Conservation (phyloP, 192 early-diverging fungal species). For the Nowakowskiella sp. region DNA sequence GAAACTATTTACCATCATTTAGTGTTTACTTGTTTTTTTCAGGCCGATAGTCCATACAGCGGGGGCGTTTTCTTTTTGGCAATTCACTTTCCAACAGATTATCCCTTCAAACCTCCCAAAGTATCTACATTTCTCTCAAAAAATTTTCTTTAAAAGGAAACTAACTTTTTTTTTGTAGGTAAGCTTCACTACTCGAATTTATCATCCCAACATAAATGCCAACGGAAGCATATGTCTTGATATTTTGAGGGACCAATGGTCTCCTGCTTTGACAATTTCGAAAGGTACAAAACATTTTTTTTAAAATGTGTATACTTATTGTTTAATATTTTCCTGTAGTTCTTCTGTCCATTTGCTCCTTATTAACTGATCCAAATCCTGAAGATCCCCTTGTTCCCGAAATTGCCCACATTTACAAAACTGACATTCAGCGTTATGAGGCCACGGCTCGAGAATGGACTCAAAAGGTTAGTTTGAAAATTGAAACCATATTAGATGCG, state of each 20-base stretch:
- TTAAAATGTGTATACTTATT: neutral
- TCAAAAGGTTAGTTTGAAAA: conserved; percentile 50
- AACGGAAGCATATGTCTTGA: conserved; percentile 98
- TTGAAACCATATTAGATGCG: no score
- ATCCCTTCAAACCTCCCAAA: conserved; percentile 98
- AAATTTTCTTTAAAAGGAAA: neutral
- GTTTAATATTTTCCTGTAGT: conserved; percentile 38
- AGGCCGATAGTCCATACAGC: conserved; percentile 85
- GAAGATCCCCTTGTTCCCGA: conserved; percentile 97
- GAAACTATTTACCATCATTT: neutral
- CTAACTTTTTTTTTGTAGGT: conserved; percentile 41
- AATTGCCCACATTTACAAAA: conserved; percentile 97
- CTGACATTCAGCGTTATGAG: conserved; percentile 80
- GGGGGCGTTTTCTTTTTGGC: conserved; percentile 95
- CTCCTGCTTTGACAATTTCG: conserved; percentile 94
- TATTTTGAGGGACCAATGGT: conserved; percentile 98
- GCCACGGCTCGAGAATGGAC: conserved; percentile 90
- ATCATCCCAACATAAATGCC: conserved; percentile 98
- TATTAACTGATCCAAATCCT: conserved; percentile 98
- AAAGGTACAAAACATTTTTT: conserved; percentile 53
- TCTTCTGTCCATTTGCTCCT: conserved; percentile 93
- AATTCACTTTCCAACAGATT: conserved; percentile 97
- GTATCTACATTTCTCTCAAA: conserved; percentile 26
- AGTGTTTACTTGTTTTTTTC: conserved; percentile 4
- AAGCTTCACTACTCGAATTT: conserved; percentile 92